Conservation (phyloP, 2,329 filamentous ascomycete species). For the Verticillium nubilum region DNA sequence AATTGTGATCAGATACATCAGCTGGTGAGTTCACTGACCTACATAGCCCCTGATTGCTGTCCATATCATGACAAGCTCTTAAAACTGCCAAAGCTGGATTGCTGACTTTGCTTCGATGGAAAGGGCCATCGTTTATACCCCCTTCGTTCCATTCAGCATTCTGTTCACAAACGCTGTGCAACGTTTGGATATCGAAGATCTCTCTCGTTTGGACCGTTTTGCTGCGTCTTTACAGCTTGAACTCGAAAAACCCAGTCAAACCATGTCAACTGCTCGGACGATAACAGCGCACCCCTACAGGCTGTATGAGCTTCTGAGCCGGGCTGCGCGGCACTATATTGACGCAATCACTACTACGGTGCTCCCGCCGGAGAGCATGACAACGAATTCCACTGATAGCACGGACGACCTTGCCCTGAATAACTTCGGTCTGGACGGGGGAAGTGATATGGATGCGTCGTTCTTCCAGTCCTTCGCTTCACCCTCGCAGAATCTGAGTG, state of each 20-base stretch:
- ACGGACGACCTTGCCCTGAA: neutral
- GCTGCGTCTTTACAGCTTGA: constrained; percentile 20
- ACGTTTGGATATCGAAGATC: constrained; percentile 14
- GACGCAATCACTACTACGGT: constrained; percentile 5
- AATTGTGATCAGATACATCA: constrained; percentile 27
- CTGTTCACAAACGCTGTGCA: constrained; percentile 25
- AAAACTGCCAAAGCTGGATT: neutral
- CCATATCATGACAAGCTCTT: neutral
- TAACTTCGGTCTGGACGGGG: neutral
- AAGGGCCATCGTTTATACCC: constrained; percentile 28
- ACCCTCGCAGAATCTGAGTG: constrained; percentile 6
- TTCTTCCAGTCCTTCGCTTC: neutral
- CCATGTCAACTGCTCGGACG: neutral
- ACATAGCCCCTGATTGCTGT: neutral
- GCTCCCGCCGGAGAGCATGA: neutral
- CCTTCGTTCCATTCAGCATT: constrained; percentile 32
- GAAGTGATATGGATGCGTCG: neutral
- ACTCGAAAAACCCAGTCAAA: neutral
- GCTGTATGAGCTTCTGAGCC: constrained; percentile 26
- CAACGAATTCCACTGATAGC: neutral
- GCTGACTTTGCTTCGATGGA: neutral
- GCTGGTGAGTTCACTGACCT: constrained; percentile 19
- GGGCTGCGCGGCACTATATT: constrained; percentile 23
- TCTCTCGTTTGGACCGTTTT: constrained; percentile 22
- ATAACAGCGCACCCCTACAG: constrained; percentile 23